Evolutionary conservation across 768 basidiomycete genomes (phyloP).

Genomic region (Tulasnella sp.): DNA sequence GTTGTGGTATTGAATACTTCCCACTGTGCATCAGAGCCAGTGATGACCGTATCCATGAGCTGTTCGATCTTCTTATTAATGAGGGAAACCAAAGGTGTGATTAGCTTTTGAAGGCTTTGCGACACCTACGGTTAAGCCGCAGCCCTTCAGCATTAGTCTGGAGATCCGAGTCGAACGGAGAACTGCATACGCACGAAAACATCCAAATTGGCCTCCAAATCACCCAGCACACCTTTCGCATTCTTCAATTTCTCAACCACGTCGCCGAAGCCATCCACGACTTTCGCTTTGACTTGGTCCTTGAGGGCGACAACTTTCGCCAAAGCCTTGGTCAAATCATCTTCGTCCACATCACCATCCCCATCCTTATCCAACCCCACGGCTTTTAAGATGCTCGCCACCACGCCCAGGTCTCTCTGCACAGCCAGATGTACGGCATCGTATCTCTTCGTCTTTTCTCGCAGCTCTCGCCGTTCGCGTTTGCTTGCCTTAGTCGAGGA

Average conservation of each 20-base stretch:
- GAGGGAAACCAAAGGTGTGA: constrained; percentile 8
- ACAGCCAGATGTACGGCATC: not conserved
- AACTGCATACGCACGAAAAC: not conserved
- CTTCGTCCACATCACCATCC: not conserved
- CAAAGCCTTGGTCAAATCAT: not conserved
- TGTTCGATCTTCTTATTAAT: not conserved
- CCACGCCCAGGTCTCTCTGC: not conserved
- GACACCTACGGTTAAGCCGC: not conserved
- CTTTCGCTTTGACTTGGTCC: not conserved
- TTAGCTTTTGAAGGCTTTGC: not conserved
- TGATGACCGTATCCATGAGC: constrained; percentile 4
- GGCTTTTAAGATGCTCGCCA: not conserved
- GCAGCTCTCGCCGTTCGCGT: not conserved
- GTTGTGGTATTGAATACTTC: constrained; percentile 13
- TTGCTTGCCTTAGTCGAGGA: not conserved
- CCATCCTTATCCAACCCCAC: not conserved
- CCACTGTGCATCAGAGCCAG: not conserved
- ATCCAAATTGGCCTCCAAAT: constrained; percentile 1
- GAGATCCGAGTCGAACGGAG: not conserved
- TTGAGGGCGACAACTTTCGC: not conserved
- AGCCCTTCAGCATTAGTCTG: not conserved
- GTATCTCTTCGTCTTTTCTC: not conserved
- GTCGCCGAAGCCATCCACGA: not conserved
- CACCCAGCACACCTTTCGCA: not conserved
- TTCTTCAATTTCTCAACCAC: not conserved